Evolutionary conservation across 352 stramenopile genomes (phyloP), one percentile per base, ranked within the genome.

Genomic region (Globisporangium paddicum): DNA sequence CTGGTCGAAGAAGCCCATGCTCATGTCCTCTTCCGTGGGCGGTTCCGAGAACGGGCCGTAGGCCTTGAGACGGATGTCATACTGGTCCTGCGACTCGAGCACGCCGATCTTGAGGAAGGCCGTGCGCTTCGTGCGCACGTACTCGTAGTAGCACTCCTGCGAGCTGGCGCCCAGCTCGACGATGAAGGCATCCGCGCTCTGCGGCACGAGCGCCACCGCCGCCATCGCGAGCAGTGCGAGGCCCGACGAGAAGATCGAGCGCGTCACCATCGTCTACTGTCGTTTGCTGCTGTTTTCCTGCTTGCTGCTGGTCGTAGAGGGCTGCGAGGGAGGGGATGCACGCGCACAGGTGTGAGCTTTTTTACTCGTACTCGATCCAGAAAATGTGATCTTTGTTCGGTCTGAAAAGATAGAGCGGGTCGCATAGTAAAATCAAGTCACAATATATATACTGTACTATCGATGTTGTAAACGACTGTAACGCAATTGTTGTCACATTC

Each of bases 101-200:
- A 94, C 84, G 26, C 78, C 76, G 56, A 92, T 85, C 60, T 83
- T 84, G 57, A 94, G 75, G 67, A 77, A 94, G n/a, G 84, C 84
- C 55, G 82, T 94, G 62, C 84, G 79, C 68, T 92, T 92, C 51
- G 78, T 89, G 59, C 82, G 81, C 57, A 94, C 82, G 55, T 94
- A 91, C 68, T 94, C 84, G 48, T 83, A 87, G 68, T 88, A 94
- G 52, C 84, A 94, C 66, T 91, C 77, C 61, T 87, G 71, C 49
- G 72, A 70, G 32, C 63, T 54, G 6, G 63, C 75, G 18, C 76
- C 67, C 35, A 92, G 63, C 50, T 79, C 67, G 10, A 90, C 61
- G 21, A 92, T 87, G 52, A 94, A 75, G 0, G 69, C 75, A 37
- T 62, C 56, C 35, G 42, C 56, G 13, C 19, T 58, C 2, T 55